Evolutionary conservation across 2,329 filamentous ascomycete species (phyloP).

Genomic region (Xylaria sp.): DNA sequence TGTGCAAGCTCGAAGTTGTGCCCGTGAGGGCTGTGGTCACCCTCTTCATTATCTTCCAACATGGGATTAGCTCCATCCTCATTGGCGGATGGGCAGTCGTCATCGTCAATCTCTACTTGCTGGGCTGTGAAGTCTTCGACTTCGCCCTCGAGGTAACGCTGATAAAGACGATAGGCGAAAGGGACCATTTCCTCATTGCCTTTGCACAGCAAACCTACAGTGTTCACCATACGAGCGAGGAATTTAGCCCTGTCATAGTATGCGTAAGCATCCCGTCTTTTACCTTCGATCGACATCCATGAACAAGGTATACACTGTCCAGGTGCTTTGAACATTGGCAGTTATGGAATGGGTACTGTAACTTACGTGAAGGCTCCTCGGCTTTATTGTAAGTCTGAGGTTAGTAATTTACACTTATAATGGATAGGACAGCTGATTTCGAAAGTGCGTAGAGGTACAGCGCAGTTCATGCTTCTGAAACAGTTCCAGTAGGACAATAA

Average conservation of each 20-base stretch:
- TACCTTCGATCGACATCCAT: not conserved
- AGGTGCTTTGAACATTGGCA: not conserved
- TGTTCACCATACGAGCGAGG: constrained; percentile 62
- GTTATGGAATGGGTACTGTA: not conserved
- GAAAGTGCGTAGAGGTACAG: too few relatives aligned
- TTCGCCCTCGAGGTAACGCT: constrained; percentile 55
- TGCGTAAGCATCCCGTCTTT: constrained; percentile 1
- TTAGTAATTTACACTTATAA: not conserved
- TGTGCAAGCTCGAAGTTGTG: constrained; percentile 50
- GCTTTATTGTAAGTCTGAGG: constrained; percentile 28
- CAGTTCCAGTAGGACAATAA: not conserved
- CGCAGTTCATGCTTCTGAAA: not conserved
- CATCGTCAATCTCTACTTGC: constrained; percentile 35
- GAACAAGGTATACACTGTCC: not conserved
- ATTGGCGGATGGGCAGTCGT: constrained; percentile 13
- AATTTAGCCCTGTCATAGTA: constrained; percentile 55
- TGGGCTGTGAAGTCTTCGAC: constrained; percentile 49
- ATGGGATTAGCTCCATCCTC: constrained; percentile 29
- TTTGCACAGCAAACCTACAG: constrained; percentile 61
- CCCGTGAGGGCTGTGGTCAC: constrained; percentile 41
- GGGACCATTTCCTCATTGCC: constrained; percentile 66
- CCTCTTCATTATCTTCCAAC: constrained; percentile 33
- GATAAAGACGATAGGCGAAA: constrained; percentile 60
- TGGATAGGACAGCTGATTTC: not conserved
- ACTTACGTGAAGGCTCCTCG: constrained; percentile 61